Evolutionary conservation across 805 yeast genomes (phyloP).

Genomic region (Cyberlindnera lachancei): DNA sequence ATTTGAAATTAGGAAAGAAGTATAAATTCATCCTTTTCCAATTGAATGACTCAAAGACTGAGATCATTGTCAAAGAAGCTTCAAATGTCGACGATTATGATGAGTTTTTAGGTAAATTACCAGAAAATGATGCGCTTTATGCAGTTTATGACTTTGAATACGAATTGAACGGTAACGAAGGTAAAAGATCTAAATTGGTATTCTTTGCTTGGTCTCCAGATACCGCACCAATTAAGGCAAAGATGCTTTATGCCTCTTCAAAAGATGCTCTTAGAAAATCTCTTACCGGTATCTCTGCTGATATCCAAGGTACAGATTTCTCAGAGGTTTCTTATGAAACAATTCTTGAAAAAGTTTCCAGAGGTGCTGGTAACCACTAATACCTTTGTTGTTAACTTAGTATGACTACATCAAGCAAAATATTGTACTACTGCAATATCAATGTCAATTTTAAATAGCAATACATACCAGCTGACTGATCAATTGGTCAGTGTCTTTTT

Average conservation of each 20-base stretch:
- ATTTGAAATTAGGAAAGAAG: conserved; percentile 89
- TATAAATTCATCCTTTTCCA: conserved; percentile 75
- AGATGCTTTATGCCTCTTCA: conserved; percentile 98
- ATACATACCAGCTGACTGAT: too few species aligned
- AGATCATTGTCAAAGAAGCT: conserved; percentile 83
- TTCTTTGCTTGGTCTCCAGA: conserved; percentile 95
- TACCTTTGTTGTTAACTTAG: too few species aligned
- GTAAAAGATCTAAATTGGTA: conserved; percentile 76
- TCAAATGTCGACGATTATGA: conserved; percentile 76
- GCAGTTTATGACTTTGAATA: conserved; percentile 97
- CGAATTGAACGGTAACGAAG: conserved; percentile 83
- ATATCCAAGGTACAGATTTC: conserved; percentile 96
- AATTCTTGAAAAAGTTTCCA: conserved; percentile 82
- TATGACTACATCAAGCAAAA: too few species aligned
- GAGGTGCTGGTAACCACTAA: conserved; percentile 17
- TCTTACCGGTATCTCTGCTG: conserved; percentile 87
- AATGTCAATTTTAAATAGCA: too few species aligned
- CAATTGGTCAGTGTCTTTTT: too few species aligned
- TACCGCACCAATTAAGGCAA: conserved; percentile 88
- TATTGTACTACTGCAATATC: too few species aligned
- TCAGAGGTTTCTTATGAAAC: conserved; percentile 94
- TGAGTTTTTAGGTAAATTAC: conserved; percentile 76
- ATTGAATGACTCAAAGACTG: conserved; percentile 79
- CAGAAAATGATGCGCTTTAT: conserved; percentile 94
- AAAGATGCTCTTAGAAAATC: conserved; percentile 98